Evolutionary conservation across 371 early-diverging fungal species (phyloP).

Genomic region (Haplosporangium sp.): DNA sequence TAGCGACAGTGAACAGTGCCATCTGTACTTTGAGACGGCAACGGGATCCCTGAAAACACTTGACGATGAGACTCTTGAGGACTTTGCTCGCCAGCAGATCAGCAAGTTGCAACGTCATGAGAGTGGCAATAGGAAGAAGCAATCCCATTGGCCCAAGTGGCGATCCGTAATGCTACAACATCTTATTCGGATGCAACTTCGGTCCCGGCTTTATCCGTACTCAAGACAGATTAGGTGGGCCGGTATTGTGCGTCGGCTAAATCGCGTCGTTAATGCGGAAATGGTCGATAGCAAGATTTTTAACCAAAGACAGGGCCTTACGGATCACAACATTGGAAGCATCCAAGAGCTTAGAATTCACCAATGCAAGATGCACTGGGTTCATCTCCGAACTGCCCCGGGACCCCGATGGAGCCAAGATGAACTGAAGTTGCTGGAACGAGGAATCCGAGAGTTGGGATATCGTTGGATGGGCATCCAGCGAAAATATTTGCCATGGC

Average conservation of each 20-base stretch:
- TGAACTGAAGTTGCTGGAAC: constrained; percentile 11
- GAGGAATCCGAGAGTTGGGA: constrained; percentile 9
- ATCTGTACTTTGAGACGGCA: constrained; percentile 1
- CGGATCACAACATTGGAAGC: not conserved
- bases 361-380: constrained; percentile 3
- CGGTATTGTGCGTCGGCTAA: not conserved
- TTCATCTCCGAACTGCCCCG: not conserved
- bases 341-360: not conserved
- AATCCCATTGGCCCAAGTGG: constrained; percentile 3
- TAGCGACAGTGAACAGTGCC: constrained; percentile 5
- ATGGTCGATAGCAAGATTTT: too few species aligned
- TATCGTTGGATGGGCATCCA: constrained; percentile 3
- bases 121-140: not conserved
- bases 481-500: constrained; percentile 3
- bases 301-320: not conserved
- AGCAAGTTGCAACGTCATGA: not conserved
- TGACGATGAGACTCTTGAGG: not conserved
- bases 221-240: not conserved
- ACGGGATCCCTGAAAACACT: not conserved
- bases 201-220: not conserved
- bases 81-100: not conserved
- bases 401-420: constrained; percentile 3
- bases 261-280: not conserved
- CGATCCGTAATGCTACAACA: constrained; percentile 4
- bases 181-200: not conserved